Evolutionary conservation across 1,284 basidiomycete genomes (phyloP).

Genomic region (Takashimella koratensis): DNA sequence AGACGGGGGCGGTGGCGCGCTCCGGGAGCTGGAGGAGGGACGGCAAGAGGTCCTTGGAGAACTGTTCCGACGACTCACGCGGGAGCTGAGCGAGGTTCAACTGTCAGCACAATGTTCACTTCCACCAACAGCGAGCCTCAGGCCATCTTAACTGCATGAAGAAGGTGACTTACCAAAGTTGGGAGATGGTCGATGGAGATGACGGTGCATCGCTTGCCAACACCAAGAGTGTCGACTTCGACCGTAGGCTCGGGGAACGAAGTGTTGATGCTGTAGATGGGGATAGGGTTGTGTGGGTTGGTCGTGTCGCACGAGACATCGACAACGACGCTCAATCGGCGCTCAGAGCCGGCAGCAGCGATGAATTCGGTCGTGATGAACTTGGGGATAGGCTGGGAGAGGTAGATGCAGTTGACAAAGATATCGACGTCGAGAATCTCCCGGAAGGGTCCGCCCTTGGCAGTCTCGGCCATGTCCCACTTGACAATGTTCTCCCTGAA

Average conservation of each 20-base stretch:
- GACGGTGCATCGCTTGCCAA: conserved; percentile 60
- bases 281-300: conserved; percentile 97
- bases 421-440: conserved; percentile 97
- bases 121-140: too few species aligned
- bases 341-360: conserved; percentile 62
- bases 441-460: conserved; percentile 92
- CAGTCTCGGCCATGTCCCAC: conserved; percentile 97
- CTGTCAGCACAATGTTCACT: too few species aligned
- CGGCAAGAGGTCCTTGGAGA: conserved; percentile 84
- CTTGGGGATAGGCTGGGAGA: conserved; percentile 80
- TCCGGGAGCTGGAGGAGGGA: conserved; percentile 75
- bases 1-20: conserved; percentile 67
- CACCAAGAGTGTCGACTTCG: conserved; percentile 69
- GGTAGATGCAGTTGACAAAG: conserved; percentile 99
- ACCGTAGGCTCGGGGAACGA: conserved; percentile 94
- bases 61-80: conserved; percentile 94
- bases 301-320: conserved; percentile 99
- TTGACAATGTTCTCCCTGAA: conserved; percentile 86
- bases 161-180: conserved; percentile 63
- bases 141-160: too few species aligned
- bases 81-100: conserved; percentile 60
- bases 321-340: conserved; percentile 79
- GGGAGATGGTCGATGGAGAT: conserved; percentile 98
- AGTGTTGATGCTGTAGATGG: conserved; percentile 93
- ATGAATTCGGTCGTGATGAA: conserved; percentile 80